phyloP scores from a whole-genome alignment of 1,284 basidiomycete genomes.

The Ceratobasidium papillatum region DNA sequence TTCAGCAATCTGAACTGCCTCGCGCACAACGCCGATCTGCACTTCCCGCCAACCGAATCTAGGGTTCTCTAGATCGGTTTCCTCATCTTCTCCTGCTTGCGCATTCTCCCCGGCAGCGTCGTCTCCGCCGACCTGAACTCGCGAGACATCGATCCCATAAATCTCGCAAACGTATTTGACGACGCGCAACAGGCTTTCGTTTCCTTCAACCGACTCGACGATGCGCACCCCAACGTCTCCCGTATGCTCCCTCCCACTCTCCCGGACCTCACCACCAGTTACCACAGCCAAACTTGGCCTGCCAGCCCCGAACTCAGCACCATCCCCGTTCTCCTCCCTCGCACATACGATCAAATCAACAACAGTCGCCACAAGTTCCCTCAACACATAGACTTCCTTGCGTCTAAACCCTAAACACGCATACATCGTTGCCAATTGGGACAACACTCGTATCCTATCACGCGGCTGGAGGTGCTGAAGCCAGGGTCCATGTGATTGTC shows the following conservation, averaged over 20 bases:
- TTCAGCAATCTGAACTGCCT: constrained; percentile 90
- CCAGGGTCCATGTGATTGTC: constrained; percentile 84
- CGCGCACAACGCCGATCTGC: constrained; percentile 89
- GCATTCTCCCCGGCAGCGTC: constrained; percentile 45
- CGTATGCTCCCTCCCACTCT: constrained; percentile 50
- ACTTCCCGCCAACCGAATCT: constrained; percentile 91
- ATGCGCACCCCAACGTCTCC: constrained; percentile 72
- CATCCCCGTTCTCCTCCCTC: constrained; percentile 57
- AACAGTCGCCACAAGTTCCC: constrained; percentile 82
- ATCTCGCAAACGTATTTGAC: constrained; percentile 77
- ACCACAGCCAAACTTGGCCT: constrained; percentile 24
- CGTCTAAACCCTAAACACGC: constrained; percentile 80
- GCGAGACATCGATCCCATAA: constrained; percentile 79
- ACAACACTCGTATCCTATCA: constrained; percentile 75
- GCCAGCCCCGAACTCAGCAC: constrained; percentile 5
- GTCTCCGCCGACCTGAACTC: constrained; percentile 56
- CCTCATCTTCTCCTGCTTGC: constrained; percentile 44
- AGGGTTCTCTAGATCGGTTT: constrained; percentile 49
- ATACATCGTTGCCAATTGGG: constrained; percentile 76
- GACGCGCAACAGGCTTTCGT: constrained; percentile 76
- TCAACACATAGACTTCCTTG: constrained; percentile 85
- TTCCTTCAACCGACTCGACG: constrained; percentile 78
- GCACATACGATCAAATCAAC: constrained; percentile 82
- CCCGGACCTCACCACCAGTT: constrained; percentile 7
- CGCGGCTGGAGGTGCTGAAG: constrained; percentile 79